Evolutionary conservation across 495 filamentous ascomycete species (phyloP).

Genomic region (Tetracladium setigerum): DNA sequence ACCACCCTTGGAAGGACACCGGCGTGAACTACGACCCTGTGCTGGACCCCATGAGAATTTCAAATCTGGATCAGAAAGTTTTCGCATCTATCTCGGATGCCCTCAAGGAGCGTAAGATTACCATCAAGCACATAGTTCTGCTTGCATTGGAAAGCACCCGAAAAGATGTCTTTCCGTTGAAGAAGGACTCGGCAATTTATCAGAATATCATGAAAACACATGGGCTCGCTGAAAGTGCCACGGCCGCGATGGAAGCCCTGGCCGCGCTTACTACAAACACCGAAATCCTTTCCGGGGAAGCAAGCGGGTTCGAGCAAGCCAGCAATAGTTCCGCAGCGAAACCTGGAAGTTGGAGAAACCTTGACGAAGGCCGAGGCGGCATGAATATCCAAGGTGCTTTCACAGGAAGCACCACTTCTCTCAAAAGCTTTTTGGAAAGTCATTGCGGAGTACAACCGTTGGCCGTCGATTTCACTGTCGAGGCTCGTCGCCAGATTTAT

Average conservation of each 20-base stretch:
- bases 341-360: slow-evolving; percentile 1
- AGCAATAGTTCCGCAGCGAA: neutral
- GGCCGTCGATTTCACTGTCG: slow-evolving; percentile 38
- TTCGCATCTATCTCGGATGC: slow-evolving; percentile 25
- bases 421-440: slow-evolving; percentile 38
- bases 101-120: slow-evolving; percentile 27
- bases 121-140: slow-evolving; percentile 36
- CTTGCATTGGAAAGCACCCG: slow-evolving; percentile 39
- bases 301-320: slow-evolving; percentile 28
- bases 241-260: slow-evolving; percentile 26
- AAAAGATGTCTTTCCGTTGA: slow-evolving; percentile 39
- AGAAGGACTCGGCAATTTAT: slow-evolving; percentile 32
- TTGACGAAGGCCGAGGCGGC: slow-evolving; percentile 28
- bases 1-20: neutral
- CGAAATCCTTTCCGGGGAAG: slow-evolving; percentile 36
- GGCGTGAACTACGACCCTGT: slow-evolving; percentile 29
- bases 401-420: slow-evolving; percentile 36
- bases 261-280: slow-evolving; percentile 30
- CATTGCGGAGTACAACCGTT: slow-evolving; percentile 38
- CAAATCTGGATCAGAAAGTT: slow-evolving; percentile 31
- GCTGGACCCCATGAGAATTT: slow-evolving; percentile 35
- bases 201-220: slow-evolving; percentile 29
- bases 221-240: slow-evolving; percentile 14
- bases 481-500: slow-evolving; percentile 39
- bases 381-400: slow-evolving; percentile 35